Percentiles rank a stretch among this genome's conserved stretches.
Evolutionary conservation across 345 rosid species (phyloP).

Genomic region (Dovyalis caffra): DNA sequence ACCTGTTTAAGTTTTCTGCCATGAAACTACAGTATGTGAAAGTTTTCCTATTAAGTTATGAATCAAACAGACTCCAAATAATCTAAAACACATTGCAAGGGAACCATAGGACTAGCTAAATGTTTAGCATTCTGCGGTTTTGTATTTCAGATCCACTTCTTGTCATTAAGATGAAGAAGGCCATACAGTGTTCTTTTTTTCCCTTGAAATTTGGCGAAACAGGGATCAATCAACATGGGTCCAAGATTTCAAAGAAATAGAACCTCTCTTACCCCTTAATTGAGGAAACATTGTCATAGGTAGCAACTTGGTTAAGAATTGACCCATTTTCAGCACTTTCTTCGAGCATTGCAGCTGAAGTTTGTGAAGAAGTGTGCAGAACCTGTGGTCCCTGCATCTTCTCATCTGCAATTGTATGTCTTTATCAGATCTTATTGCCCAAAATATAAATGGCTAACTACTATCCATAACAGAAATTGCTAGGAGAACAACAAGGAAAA

Average conservation of each 20-base stretch:
- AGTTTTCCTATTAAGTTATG: too few relatives aligned
- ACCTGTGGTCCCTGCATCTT: constrained; percentile 40
- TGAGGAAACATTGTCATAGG: constrained; percentile 28
- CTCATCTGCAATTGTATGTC: constrained; percentile 48
- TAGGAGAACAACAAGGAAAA: constrained; percentile 15
- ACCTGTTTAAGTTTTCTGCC: too few relatives aligned
- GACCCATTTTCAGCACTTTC: constrained; percentile 42
- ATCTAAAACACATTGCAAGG: neutral
- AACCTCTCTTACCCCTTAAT: constrained; percentile 46
- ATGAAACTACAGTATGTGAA: too few relatives aligned
- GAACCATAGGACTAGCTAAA: neutral
- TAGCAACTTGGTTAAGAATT: constrained; percentile 20
- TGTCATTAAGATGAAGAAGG: neutral
- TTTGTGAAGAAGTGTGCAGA: constrained; percentile 33
- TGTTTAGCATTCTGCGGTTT: neutral
- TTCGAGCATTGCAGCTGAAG: constrained; percentile 32
- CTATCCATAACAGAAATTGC: constrained; percentile 13
- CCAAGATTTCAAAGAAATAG: constrained; percentile 2
- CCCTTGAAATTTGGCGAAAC: neutral
- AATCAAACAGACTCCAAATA: neutral
- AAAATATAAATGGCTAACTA: constrained; percentile 11
- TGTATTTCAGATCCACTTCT: neutral
- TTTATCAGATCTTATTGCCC: constrained; percentile 26
- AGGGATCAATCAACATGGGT: neutral
- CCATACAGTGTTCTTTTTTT: neutral